phyloP scores from a whole-genome alignment of 192 early-diverging fungal genomes.

The Rhizophagus prolifer region DNA sequence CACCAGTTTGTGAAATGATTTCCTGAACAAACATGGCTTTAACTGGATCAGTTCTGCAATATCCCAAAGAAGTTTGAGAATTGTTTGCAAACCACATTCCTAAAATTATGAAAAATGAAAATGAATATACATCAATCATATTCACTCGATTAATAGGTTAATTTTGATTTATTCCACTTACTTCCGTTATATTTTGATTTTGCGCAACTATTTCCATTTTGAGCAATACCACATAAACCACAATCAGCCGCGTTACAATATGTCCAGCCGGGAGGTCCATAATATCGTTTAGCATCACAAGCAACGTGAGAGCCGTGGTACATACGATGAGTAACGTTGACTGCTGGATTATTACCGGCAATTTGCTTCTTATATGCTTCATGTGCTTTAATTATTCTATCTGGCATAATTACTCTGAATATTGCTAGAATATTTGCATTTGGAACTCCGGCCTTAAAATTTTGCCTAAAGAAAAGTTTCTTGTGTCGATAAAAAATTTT shows the following conservation, averaged over 20 bases:
- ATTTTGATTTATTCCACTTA: neutral
- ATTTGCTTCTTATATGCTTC: conserved; percentile 7
- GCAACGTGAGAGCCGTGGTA: neutral
- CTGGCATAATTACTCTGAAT: neutral
- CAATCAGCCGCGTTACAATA: neutral
- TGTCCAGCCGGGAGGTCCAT: neutral
- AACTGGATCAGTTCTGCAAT: neutral
- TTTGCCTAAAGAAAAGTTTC: neutral
- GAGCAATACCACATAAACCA: conserved; percentile 7
- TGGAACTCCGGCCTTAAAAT: neutral
- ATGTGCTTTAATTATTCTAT: conserved; percentile 11
- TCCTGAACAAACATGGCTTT: conserved; percentile 9
- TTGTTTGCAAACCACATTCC: conserved; percentile 11
- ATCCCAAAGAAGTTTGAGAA: neutral
- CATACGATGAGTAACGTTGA: neutral
- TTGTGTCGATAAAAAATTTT: neutral
- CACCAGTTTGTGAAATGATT: neutral
- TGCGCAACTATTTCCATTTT: neutral
- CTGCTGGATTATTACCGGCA: neutral
- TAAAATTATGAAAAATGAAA: neutral
- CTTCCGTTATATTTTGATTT: neutral
- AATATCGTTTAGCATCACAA: neutral
- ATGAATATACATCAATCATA: neutral
- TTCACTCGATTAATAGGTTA: neutral
- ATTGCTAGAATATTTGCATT: neutral